Conservation (phyloP, 2,329 filamentous ascomycete genomes). For the Beauveria scarabaeidicola region DNA sequence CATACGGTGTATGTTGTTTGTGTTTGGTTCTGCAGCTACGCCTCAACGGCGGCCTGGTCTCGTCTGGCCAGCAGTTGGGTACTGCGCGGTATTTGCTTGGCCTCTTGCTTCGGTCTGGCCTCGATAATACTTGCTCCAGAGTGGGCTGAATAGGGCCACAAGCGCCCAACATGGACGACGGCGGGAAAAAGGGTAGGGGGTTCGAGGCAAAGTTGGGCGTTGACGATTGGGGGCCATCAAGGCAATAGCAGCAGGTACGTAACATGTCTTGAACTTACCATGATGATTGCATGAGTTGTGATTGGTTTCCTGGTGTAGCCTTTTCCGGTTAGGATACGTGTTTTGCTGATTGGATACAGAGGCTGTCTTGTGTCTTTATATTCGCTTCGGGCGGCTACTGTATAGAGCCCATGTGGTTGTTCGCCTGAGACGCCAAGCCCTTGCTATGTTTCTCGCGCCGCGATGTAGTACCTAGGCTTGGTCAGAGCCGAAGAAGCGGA, state of each 20-base stretch:
- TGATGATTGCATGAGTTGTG: background rate
- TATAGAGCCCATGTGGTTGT: background rate
- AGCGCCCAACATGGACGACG: background rate
- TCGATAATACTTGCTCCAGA: background rate
- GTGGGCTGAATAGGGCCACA: background rate
- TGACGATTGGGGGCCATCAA: background rate
- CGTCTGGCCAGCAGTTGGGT: background rate
- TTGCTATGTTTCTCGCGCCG: background rate
- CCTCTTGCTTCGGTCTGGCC: background rate
- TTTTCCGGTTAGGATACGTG: background rate
- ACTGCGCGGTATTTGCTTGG: background rate
- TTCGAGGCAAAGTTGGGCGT: background rate
- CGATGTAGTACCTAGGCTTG: background rate
- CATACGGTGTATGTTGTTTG: background rate
- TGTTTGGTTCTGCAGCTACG: background rate
- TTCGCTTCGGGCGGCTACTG: constrained; percentile 8
- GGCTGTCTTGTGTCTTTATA: background rate
- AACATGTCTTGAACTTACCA: constrained; percentile 1
- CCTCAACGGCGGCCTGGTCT: background rate
- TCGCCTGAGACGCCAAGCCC: background rate
- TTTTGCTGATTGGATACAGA: background rate
- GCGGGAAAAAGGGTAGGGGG: background rate
- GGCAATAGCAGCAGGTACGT: background rate
- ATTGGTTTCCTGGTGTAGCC: background rate
- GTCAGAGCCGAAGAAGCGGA: background rate